Percentiles rank a stretch among this genome's conserved stretches.
Evolutionary conservation across 208 protist genomes (phyloP).

Genomic region (Leishmania lainsoni): DNA sequence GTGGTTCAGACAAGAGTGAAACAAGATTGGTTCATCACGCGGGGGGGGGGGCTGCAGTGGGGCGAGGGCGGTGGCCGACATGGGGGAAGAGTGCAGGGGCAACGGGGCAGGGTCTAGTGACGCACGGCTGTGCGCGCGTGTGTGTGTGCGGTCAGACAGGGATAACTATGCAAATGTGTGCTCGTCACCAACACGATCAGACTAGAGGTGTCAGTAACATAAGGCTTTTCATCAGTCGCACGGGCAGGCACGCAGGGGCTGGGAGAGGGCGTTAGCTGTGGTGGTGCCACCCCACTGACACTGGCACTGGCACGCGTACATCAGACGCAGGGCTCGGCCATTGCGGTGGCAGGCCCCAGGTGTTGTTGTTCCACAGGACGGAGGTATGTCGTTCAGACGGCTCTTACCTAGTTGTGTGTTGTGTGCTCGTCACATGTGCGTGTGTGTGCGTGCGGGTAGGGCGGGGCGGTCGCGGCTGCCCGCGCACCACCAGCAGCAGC

Average conservation of each 20-base stretch:
- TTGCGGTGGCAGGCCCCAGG: slow-evolving; percentile 31
- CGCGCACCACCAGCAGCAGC: not conserved
- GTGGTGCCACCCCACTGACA: not conserved
- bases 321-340: slow-evolving; percentile 22
- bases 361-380: slow-evolving; percentile 25
- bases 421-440: slow-evolving; percentile 29
- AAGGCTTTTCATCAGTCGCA: slow-evolving; percentile 22
- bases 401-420: slow-evolving; percentile 34
- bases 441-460: not conserved
- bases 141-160: slow-evolving; percentile 33
- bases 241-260: not conserved
- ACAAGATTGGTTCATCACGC: slow-evolving; percentile 13
- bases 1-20: slow-evolving; percentile 15
- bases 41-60: not conserved
- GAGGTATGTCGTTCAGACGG: slow-evolving; percentile 36
- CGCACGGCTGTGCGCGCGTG: not conserved
- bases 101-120: not conserved
- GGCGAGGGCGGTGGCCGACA: not conserved
- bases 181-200: slow-evolving; percentile 38
- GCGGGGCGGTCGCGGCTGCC: not conserved
- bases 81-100: not conserved
- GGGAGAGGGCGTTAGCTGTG: not conserved
- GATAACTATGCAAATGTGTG: slow-evolving; percentile 47
- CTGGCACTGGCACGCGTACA: not conserved
- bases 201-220: slow-evolving; percentile 45